phyloP scores from a whole-genome alignment of 192 early-diverging fungal genomes.

The Coemansia sp. region DNA sequence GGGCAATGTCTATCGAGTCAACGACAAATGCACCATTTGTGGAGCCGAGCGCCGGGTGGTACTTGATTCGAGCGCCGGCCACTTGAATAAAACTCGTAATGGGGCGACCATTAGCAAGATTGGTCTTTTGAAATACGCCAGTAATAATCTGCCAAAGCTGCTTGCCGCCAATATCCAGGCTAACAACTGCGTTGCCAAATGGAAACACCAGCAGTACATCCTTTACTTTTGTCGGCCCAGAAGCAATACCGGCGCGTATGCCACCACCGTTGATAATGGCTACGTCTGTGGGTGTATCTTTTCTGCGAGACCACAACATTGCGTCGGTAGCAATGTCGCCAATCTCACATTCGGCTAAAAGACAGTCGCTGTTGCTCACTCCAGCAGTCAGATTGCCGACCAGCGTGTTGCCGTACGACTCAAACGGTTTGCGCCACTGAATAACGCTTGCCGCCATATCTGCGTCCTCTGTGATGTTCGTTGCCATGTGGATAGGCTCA shows the following conservation, averaged over 20 bases:
- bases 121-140: conserved; percentile 45
- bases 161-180: conserved; percentile 57
- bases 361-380: conserved; percentile 55
- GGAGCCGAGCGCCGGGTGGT: conserved; percentile 7
- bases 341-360: conserved; percentile 63
- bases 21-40: conserved; percentile 5
- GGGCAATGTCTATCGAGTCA: conserved; percentile 28
- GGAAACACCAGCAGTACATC: conserved; percentile 65
- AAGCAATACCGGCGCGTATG: conserved; percentile 62
- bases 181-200: conserved; percentile 62
- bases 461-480: conserved; percentile 57
- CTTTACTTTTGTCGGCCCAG: conserved; percentile 60
- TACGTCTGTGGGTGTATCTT: conserved; percentile 34
- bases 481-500: conserved; percentile 64
- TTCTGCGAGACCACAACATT: conserved; percentile 56
- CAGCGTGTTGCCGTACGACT: conserved; percentile 53
- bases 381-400: conserved; percentile 50
- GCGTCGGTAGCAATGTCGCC: conserved; percentile 69
- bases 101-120: conserved; percentile 35
- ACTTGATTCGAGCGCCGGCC: conserved; percentile 55
- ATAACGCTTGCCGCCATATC: conserved; percentile 49
- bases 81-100: conserved; percentile 63
- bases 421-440: conserved; percentile 64
- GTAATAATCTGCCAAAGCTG: conserved; percentile 62
- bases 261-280: conserved; percentile 70